Base-by-base conservation (phyloP, 306 rosid genomes). In the Vigna nakashimae region DNA sequence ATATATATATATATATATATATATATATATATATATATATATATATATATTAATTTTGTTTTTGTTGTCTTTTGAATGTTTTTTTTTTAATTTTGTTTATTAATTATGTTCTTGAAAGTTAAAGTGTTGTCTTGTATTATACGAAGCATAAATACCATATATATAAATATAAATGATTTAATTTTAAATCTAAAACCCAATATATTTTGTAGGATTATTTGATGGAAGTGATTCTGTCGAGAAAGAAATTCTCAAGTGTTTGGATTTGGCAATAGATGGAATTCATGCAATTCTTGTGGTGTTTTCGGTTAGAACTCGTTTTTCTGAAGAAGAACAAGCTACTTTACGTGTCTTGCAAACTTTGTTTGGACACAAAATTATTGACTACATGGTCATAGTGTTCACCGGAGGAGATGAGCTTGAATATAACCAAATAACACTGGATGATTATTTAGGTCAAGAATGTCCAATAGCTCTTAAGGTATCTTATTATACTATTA, bases 271-370 rank as follows among this genome's bases (percentile, higher is more conserved):
- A 0, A 56, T 10, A 3, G 16, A 22, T 11, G 65, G 38, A 58
- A 58, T 58, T 24, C 34, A 56, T 56, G 63, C 63, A 8, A 3
- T 56, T 24, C 34, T 56, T 22, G 9, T 56, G 34, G 36, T 56
- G 34, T 56, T 56, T 0, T 56, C 63, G 11, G 13, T 22, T 1
- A 22, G 16, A 20, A 93, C 55, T 91, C 57, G 63, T 1, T 56
- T 56, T 4, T 56, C 63, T 10, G 34, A 56, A 56, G 63, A 56
- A 1, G 63, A 56, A 56, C 34, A 56, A 4, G n/a, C 63, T 3
- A 56, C 63, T 10, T 56, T 56, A 9, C 63, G 1, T 10, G 24
- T 10, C 13, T 56, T 56, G 16, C 16, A 9, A 4, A 30, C 63
- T 11, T 56, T 56, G 1, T 56, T 56, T 22, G 63, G 63, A 7